Conservation (phyloP, 176 grass and related monocot species). For the Ampelocalamus luodianensis region DNA sequence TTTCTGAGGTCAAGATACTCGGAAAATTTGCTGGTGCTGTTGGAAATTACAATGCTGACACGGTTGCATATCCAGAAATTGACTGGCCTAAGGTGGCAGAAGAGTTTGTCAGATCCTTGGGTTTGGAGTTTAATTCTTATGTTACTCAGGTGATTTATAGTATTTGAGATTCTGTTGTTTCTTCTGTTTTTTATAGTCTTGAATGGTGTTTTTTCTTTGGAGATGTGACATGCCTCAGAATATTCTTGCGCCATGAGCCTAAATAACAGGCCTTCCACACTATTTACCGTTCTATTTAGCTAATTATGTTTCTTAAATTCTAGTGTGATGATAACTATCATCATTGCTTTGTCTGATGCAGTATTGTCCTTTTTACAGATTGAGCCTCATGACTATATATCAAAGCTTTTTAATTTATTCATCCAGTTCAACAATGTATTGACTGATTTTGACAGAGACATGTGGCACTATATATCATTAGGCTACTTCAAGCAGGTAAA, state of each 20-base stretch:
- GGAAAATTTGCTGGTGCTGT: slow-evolving; percentile 95
- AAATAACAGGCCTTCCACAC: neutral
- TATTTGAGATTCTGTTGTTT: slow-evolving; percentile 7
- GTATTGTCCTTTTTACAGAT: slow-evolving; percentile 63
- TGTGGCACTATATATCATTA: slow-evolving; percentile 92
- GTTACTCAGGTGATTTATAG: slow-evolving; percentile 80
- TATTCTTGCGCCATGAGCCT: slow-evolving; percentile 8
- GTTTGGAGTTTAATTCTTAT: slow-evolving; percentile 84
- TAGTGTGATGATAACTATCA: slow-evolving; percentile 20
- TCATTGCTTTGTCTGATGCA: slow-evolving; percentile 35
- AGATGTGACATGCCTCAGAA: slow-evolving; percentile 8
- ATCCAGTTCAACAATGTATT: slow-evolving; percentile 91
- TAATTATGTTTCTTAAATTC: neutral
- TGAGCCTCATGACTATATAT: slow-evolving; percentile 96
- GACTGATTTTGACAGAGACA: slow-evolving; percentile 87
- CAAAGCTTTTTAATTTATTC: slow-evolving; percentile 86
- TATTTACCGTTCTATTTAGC: neutral
- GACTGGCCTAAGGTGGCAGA: slow-evolving; percentile 79
- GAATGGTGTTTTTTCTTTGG: neutral
- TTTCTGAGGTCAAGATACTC: slow-evolving; percentile 65
- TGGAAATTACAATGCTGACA: slow-evolving; percentile 97
- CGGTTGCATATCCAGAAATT: slow-evolving; percentile 80
- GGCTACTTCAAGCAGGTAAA: slow-evolving; percentile 98
- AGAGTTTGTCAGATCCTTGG: slow-evolving; percentile 88
- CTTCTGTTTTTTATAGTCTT: neutral